Percentiles rank a stretch among this genome's conserved stretches.
Conservation (phyloP, 1,284 basidiomycete genomes). For the Cerrena zonata region DNA sequence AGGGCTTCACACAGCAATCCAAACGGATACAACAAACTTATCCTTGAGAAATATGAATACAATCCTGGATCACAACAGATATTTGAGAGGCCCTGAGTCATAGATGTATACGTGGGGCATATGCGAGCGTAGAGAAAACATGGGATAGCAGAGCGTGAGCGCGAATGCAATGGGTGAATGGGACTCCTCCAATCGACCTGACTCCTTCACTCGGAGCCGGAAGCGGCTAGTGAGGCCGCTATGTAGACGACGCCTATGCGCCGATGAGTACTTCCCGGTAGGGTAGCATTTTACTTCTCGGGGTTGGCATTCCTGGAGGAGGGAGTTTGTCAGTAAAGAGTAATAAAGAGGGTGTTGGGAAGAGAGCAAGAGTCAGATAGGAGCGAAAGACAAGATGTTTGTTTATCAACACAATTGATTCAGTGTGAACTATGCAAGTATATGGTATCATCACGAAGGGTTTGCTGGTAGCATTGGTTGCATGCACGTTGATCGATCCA, state of each 20-base stretch:
- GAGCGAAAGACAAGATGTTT: constrained; percentile 89
- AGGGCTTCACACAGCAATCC: too few relatives aligned
- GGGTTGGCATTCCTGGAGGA: constrained; percentile 72
- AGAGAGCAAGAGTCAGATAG: constrained; percentile 63
- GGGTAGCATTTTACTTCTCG: constrained; percentile 57
- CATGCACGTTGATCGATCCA: too few relatives aligned
- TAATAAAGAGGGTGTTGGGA: constrained; percentile 11
- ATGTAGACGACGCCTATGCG: constrained; percentile 10
- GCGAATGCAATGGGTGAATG: constrained; percentile 10
- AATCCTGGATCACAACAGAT: neutral
- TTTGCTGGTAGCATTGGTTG: constrained; percentile 8
- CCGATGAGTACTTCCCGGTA: constrained; percentile 4
- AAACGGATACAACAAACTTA: neutral
- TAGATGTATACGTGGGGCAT: constrained; percentile 4
- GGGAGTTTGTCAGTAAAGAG: constrained; percentile 23
- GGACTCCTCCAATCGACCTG: constrained; percentile 9
- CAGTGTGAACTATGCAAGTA: constrained; percentile 89
- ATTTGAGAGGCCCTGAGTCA: constrained; percentile 4
- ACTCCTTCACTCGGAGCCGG: constrained; percentile 10
- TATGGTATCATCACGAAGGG: constrained; percentile 59
- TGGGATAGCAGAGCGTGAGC: constrained; percentile 15
- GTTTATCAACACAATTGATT: constrained; percentile 71
- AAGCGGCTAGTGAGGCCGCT: constrained; percentile 8
- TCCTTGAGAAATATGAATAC: constrained; percentile 1
- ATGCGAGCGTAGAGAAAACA: constrained; percentile 12